A percentile compares a stretch with the other conserved stretches of the same genome.
phyloP scores from a whole-genome alignment of 495 filamentous ascomycete genomes.

The Penicillium psychrofluorescens region DNA sequence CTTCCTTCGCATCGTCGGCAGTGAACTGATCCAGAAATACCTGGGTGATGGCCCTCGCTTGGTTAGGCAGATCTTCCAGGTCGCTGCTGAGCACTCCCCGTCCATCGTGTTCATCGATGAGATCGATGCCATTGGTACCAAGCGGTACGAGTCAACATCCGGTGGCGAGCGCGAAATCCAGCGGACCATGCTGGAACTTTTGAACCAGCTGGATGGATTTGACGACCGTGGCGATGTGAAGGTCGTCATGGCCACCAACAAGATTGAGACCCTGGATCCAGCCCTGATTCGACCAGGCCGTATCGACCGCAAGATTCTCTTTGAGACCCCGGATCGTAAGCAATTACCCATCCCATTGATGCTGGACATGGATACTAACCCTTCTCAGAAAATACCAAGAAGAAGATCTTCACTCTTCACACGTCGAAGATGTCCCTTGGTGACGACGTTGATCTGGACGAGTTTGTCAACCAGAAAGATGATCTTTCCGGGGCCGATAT shows the following conservation, averaged over 20 bases:
- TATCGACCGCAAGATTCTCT: constrained; percentile 98
- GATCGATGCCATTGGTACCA: constrained; percentile 98
- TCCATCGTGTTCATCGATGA: constrained; percentile 99
- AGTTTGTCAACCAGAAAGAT: constrained; percentile 98
- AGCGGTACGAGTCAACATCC: constrained; percentile 96
- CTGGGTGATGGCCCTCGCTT: constrained; percentile 92
- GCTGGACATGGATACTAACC: constrained; percentile 19
- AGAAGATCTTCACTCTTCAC: constrained; percentile 99
- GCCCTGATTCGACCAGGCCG: constrained; percentile 94
- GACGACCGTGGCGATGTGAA: constrained; percentile 99
- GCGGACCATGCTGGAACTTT: constrained; percentile 95
- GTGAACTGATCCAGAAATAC: constrained; percentile 98
- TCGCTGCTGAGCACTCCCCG: constrained; percentile 91
- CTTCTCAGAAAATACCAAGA: constrained; percentile 81
- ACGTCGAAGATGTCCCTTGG: constrained; percentile 98
- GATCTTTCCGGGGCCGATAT: constrained; percentile 97
- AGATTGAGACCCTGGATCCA: constrained; percentile 96
- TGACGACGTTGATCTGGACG: constrained; percentile 92
- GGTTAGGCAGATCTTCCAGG: constrained; percentile 95
- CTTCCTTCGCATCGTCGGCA: constrained; percentile 96
- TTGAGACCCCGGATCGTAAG: constrained; percentile 94
- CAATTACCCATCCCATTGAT: constrained; percentile 1
- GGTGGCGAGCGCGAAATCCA: constrained; percentile 97
- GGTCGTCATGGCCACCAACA: constrained; percentile 99
- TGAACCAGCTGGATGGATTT: constrained; percentile 98